Percentiles rank a stretch among this genome's conserved stretches.
These are phyloP conservation scores for Xylogone sp. DNA, from an alignment of 2,329 filamentous ascomycete genomes.

Conservation along the genomic window DNA sequence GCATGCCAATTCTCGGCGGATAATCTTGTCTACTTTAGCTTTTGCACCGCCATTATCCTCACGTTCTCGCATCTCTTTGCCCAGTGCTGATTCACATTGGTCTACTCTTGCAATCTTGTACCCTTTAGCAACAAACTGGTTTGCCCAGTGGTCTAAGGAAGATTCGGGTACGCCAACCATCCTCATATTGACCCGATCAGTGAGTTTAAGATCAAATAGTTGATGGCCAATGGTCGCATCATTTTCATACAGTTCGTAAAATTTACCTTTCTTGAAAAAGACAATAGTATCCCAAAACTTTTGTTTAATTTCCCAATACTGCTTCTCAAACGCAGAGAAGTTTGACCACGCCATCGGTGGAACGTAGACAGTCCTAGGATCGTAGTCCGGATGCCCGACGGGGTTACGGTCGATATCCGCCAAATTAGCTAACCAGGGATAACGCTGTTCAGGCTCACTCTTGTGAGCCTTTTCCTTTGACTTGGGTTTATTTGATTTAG, in stretches of 20 bases:
- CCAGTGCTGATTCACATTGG: slow-evolving; percentile 92
- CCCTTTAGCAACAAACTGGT: slow-evolving; percentile 96
- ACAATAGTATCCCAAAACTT: slow-evolving; percentile 97
- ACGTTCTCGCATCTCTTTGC: slow-evolving; percentile 98
- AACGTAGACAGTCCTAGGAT: slow-evolving; percentile 86
- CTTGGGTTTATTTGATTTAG: slow-evolving; percentile 27
- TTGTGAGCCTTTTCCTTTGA: slow-evolving; percentile 67
- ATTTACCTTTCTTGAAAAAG: slow-evolving; percentile 99
- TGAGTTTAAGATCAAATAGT: slow-evolving; percentile 95
- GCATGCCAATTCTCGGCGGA: slow-evolving; percentile 83
- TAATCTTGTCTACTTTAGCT: slow-evolving; percentile 84
- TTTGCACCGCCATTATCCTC: slow-evolving; percentile 47
- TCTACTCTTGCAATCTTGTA: slow-evolving; percentile 97
- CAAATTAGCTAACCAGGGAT: slow-evolving; percentile 85
- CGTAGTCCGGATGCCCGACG: slow-evolving; percentile 79
- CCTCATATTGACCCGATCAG: slow-evolving; percentile 97
- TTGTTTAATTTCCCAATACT: slow-evolving; percentile 99
- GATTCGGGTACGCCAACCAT: slow-evolving; percentile 98
- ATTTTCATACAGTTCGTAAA: slow-evolving; percentile 97
- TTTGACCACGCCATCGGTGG: slow-evolving; percentile 74
- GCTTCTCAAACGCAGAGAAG: slow-evolving; percentile 93
- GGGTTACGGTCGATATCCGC: slow-evolving; percentile 80
- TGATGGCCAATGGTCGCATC: slow-evolving; percentile 96
- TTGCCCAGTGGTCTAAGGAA: slow-evolving; percentile 94
- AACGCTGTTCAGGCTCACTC: slow-evolving; percentile 79